phyloP scores from a whole-genome alignment of 805 yeast species.

The Myxozyma monticola region DNA sequence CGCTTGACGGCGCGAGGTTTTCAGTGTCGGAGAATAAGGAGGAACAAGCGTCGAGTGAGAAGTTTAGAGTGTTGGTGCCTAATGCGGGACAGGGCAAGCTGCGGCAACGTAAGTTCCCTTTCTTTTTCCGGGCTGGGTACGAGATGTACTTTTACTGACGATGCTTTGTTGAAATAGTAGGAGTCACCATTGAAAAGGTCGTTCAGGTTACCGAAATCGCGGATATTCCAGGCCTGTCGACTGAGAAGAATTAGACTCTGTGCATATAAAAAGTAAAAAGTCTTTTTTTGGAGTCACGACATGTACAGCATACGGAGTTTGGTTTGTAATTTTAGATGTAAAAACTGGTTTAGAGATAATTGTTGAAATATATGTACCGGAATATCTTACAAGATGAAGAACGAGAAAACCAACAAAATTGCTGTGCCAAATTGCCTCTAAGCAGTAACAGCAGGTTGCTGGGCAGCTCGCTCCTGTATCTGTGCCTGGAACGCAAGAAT shows the following conservation, averaged over 20 bases:
- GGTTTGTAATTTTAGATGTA: too few relatives aligned
- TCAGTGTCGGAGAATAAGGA: conserved; percentile 13
- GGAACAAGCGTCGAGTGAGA: conserved; percentile 3
- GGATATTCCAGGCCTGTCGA: conserved; percentile 16
- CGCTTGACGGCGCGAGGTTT: conserved; percentile 9
- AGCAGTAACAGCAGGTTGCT: background rate
- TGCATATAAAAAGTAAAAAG: too few relatives aligned
- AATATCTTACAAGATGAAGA: too few relatives aligned
- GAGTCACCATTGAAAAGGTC: conserved; percentile 5
- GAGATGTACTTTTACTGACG: too few relatives aligned
- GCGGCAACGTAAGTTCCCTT: conserved; percentile 5
- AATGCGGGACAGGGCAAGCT: conserved; percentile 1
- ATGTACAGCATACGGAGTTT: too few relatives aligned
- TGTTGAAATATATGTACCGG: too few relatives aligned
- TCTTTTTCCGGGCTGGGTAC: background rate
- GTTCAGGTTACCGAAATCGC: conserved; percentile 27
- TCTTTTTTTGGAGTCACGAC: too few relatives aligned
- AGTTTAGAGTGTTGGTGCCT: conserved; percentile 16
- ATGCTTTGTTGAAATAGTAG: conserved; percentile 1
- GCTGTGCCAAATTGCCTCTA: too few relatives aligned
- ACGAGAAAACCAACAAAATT: too few relatives aligned
- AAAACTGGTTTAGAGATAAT: too few relatives aligned
- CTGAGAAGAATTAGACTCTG: background rate
- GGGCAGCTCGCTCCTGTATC: conserved; percentile 13
- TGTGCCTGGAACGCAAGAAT: conserved; percentile 23